Percentiles rank a stretch among this genome's conserved stretches.
phyloP scores from a whole-genome alignment of 768 basidiomycete genomes.

The Russula compacta region DNA sequence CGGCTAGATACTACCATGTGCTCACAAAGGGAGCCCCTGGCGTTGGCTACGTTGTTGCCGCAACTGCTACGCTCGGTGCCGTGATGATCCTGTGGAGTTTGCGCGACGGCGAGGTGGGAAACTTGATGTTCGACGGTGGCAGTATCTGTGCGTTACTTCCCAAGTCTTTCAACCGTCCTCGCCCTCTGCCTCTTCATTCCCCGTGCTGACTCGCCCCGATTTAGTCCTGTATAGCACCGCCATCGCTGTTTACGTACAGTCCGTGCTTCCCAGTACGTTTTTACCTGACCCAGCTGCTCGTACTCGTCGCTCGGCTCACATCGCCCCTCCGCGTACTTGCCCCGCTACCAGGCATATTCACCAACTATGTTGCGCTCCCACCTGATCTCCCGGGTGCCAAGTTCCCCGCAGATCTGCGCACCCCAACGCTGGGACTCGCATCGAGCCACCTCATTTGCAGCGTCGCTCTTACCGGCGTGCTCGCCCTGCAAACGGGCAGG shows the following conservation, averaged over 20 bases:
- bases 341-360: conserved; percentile 39
- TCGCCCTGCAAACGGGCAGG: conserved; percentile 73
- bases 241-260: conserved; percentile 61
- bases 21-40: conserved; percentile 55
- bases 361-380: conserved; percentile 37
- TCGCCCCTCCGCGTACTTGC: not conserved
- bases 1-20: conserved; percentile 74
- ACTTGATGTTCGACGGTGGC: conserved; percentile 87
- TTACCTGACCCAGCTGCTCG: not conserved
- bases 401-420: conserved; percentile 55
- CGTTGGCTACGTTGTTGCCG: conserved; percentile 48
- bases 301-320: conserved; percentile 7
- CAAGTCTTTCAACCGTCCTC: not conserved
- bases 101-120: conserved; percentile 66
- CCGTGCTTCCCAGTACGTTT: conserved; percentile 69
- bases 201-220: not conserved
- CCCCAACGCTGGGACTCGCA: conserved; percentile 66
- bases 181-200: not conserved
- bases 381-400: conserved; percentile 38
- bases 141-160: conserved; percentile 57
- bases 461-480: conserved; percentile 80
- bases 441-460: conserved; percentile 80
- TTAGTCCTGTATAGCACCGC: conserved; percentile 70
- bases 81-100: conserved; percentile 70
- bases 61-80: conserved; percentile 49